Conservation (phyloP, 192 early-diverging fungal species). For the Umbelopsis sp. region DNA sequence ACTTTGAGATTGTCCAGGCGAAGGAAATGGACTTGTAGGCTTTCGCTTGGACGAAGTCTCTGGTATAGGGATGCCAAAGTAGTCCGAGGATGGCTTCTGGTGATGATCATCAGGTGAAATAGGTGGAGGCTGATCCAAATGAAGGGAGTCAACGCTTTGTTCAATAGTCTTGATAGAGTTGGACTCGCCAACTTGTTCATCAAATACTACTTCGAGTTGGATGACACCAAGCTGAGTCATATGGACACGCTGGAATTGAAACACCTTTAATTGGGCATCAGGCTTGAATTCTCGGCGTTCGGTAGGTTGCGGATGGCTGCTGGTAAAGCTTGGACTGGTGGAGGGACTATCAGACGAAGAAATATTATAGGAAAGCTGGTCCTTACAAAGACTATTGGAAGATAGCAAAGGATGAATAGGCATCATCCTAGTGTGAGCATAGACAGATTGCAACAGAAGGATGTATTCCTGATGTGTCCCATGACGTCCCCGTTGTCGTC, state of each 20-base stretch:
- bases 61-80: conserved; percentile 8
- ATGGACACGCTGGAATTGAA: conserved; percentile 8
- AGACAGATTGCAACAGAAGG: conserved; percentile 42
- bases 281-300: conserved; percentile 2
- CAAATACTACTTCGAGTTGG: conserved; percentile 4
- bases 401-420: conserved; percentile 40
- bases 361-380: conserved; percentile 34
- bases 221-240: background rate
- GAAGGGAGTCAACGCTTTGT: conserved; percentile 17
- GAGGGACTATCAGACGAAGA: conserved; percentile 31
- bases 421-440: conserved; percentile 39
- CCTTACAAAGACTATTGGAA: conserved; percentile 23
- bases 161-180: conserved; percentile 10
- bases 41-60: background rate
- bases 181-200: background rate
- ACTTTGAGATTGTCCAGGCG: background rate
- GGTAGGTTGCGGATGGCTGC: background rate
- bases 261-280: background rate
- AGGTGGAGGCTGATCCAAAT: background rate
- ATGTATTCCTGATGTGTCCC: conserved; percentile 33
- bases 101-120: background rate
- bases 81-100: background rate
- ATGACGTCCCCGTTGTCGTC: background rate
- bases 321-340: conserved; percentile 25
- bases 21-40: conserved; percentile 13